These are phyloP conservation scores for Coffea canephora DNA, from an alignment of 257 asterid species.

Conservation along the genomic window DNA sequence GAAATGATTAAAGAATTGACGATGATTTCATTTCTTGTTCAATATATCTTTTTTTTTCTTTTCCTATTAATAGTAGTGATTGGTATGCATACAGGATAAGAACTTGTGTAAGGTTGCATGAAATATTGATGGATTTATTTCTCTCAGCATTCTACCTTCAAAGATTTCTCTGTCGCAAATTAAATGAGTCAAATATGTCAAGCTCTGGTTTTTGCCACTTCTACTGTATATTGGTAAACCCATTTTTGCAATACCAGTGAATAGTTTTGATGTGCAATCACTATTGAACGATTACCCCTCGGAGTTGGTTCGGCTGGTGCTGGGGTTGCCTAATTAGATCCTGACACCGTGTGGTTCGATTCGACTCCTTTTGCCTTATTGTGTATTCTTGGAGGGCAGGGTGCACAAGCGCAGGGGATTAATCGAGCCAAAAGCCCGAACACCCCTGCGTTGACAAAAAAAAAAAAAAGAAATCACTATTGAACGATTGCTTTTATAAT, in stretches of 20 bases:
- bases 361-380: no score
- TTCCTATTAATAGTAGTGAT: background rate
- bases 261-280: no score
- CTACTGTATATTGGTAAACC: background rate
- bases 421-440: no score
- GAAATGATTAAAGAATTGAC: background rate
- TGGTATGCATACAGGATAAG: background rate
- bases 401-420: no score
- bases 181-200: background rate
- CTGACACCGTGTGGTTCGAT: no score
- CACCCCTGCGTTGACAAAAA: no score
- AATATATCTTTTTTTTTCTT: background rate
- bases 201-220: background rate
- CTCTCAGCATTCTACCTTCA: background rate
- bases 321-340: no score
- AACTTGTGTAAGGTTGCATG: background rate
- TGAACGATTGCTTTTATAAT: background rate
- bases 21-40: background rate
- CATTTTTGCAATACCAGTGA: background rate
- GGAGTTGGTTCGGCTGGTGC: no score
- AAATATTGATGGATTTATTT: background rate
- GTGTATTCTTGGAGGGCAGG: no score
- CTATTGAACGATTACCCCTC: no score
- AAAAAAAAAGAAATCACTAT: no score
- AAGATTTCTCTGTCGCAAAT: background rate